These are phyloP conservation scores for Aspergillus quadrilineatus DNA, from an alignment of 2,329 filamentous ascomycete species.

Conservation along the genomic window DNA sequence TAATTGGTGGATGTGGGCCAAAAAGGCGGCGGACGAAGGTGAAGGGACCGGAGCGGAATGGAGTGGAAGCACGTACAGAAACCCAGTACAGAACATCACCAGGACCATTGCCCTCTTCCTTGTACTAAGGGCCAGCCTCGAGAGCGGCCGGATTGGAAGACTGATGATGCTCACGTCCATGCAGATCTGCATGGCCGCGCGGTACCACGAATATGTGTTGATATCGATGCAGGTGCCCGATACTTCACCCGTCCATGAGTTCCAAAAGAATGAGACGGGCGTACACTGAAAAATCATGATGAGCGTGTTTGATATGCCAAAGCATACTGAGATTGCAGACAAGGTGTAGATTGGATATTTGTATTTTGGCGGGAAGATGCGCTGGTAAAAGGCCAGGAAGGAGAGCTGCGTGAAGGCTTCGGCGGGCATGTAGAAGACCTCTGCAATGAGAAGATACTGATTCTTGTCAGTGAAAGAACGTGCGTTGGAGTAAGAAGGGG, in stretches of 20 bases:
- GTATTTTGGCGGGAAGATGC: slow-evolving; percentile 50
- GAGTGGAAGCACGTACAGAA: slow-evolving; percentile 34
- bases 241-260: slow-evolving; percentile 51
- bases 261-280: slow-evolving; percentile 53
- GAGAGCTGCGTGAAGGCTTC: slow-evolving; percentile 52
- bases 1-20: no score
- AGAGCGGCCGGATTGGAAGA: slow-evolving; percentile 51
- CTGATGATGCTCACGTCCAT: slow-evolving; percentile 55
- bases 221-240: slow-evolving; percentile 52
- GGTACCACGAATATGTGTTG: slow-evolving; percentile 52
- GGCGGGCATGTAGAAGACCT: slow-evolving; percentile 49
- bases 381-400: slow-evolving; percentile 56
- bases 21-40: no score
- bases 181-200: slow-evolving; percentile 54
- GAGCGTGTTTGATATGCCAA: slow-evolving; percentile 37
- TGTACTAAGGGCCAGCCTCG: slow-evolving; percentile 45
- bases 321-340: slow-evolving; percentile 52
- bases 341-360: slow-evolving; percentile 44
- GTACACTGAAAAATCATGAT: slow-evolving; percentile 28
- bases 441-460: slow-evolving; percentile 22
- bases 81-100: slow-evolving; percentile 54
- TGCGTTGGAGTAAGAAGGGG: no score
- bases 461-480: not conserved
- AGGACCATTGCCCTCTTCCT: slow-evolving; percentile 52
- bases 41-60: not conserved